These are phyloP conservation scores for Besnoitia besnoiti DNA, from an alignment of 169 alveolate species.

Conservation along the genomic window DNA sequence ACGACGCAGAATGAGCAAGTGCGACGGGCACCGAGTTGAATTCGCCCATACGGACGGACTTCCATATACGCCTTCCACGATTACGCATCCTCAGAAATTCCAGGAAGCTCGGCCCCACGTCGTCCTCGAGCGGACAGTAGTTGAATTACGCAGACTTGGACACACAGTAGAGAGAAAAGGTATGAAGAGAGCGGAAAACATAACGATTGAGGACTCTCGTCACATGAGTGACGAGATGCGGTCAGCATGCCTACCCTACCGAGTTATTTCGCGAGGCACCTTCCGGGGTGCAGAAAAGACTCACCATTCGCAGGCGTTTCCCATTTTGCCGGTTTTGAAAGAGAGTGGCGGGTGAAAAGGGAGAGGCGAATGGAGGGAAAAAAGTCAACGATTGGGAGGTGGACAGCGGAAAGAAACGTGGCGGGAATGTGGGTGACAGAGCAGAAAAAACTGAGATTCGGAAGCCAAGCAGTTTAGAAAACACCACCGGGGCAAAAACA, in stretches of 20 bases:
- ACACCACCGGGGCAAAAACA: not conserved
- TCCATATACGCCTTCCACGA: too few relatives aligned
- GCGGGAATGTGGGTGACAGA: not conserved
- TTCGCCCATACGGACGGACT: too few relatives aligned
- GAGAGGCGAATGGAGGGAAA: not conserved
- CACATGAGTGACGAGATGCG: too few relatives aligned
- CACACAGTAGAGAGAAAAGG: too few relatives aligned
- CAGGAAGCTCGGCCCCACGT: too few relatives aligned
- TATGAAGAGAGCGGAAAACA: too few relatives aligned
- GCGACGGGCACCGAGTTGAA: too few relatives aligned
- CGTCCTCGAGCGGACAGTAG: too few relatives aligned
- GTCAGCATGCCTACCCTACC: not conserved
- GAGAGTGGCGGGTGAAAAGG: not conserved
- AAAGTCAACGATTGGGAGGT: not conserved
- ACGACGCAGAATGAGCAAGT: too few relatives aligned
- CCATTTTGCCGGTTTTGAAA: not conserved
- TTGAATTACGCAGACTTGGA: too few relatives aligned
- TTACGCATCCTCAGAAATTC: too few relatives aligned
- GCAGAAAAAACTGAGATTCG: not conserved
- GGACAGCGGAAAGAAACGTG: not conserved
- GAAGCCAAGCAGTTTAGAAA: not conserved
- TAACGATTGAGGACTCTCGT: too few relatives aligned
- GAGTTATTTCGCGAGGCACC: not conserved
- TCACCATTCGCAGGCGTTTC: conserved; percentile 39
- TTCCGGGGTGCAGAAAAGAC: not conserved